Percentiles rank a stretch among this genome's conserved stretches.
Conservation (phyloP, 2,329 filamentous ascomycete genomes). For the Lachnellula arida region DNA sequence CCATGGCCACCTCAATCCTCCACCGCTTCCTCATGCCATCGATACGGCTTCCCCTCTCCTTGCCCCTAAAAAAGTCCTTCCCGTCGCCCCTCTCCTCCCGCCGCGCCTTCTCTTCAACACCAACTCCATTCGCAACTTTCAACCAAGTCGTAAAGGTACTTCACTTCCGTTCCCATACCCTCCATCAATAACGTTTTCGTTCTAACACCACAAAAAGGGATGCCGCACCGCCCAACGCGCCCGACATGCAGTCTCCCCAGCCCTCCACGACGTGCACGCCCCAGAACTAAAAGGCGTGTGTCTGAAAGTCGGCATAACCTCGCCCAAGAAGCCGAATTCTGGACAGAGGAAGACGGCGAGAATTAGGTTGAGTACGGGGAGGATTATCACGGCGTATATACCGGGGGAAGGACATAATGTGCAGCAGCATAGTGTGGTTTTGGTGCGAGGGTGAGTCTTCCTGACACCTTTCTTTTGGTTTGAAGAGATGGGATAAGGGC, state of each 20-base stretch:
- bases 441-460: slow-evolving; percentile 65
- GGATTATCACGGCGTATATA: slow-evolving; percentile 87
- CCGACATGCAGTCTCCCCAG: slow-evolving; percentile 83
- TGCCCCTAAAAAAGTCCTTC: neutral
- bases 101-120: slow-evolving; percentile 29
- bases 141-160: slow-evolving; percentile 30
- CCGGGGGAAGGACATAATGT: slow-evolving; percentile 98
- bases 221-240: slow-evolving; percentile 75
- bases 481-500: neutral
- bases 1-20: slow-evolving; percentile 20
- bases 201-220: slow-evolving; percentile 38
- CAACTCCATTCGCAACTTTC: slow-evolving; percentile 27
- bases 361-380: slow-evolving; percentile 81
- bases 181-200: too few relatives aligned
- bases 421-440: slow-evolving; percentile 95
- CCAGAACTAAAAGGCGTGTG: slow-evolving; percentile 94
- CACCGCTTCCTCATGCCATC: slow-evolving; percentile 20
- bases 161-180: neutral
- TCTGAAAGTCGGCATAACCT: slow-evolving; percentile 85
- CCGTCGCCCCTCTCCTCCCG: slow-evolving; percentile 4
- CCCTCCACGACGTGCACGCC: slow-evolving; percentile 61
- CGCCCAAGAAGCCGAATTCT: slow-evolving; percentile 98
- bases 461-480: neutral
- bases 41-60: slow-evolving; percentile 10
- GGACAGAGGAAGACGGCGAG: slow-evolving; percentile 94